Evolutionary conservation across 352 stramenopile genomes (phyloP), one percentile per base, ranked within the genome.

Genomic region (Phytophthora uliginosa): DNA sequence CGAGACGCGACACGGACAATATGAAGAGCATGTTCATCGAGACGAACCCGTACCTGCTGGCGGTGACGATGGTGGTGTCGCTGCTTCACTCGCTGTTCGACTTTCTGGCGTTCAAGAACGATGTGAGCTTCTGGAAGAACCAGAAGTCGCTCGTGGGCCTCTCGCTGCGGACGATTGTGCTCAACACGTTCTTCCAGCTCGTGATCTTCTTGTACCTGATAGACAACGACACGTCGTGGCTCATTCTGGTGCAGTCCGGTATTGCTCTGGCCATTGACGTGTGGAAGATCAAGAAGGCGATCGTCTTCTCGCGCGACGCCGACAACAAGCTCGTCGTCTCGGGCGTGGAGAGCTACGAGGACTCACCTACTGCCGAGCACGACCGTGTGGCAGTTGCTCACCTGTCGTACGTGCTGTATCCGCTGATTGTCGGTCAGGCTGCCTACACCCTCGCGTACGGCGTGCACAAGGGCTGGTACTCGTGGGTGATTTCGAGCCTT

Each of bases 21-120:
- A 98, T 99, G 82, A 98, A 98, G 74, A 83, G 91, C 66, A 93
- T 99, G 90, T 98, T 99, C 74, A 85, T 98, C 24, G 98, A 99
- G 69, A 99, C 98, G 24, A 99, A 99, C 78, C 92, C 98, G 40
- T 98, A 98, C 52, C 74, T 99, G 55, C 88, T 99, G 20, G 94
- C 69, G 5, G 79, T 99, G 24, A 99, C 98, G 1, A 86, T 99
- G 22, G 61, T 98, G 36, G 98, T 99, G 48, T 99, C 96, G 54
- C 81, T 98, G 26, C 74, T 99, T 47, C 98, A 99, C 85, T 97
- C 98, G 45, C 79, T 99, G 8, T 99, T 99, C 80, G 98, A 99
- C 76, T 99, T 99, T 69, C 69, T 99, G 56, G 98, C 98, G 12
- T 99, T 99, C 79, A 99, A 99, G 78, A 99, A 98, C 74, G 98